These are phyloP conservation scores for Metschnikowia lachancei DNA, from an alignment of 805 yeast genomes.

Conservation along the genomic window DNA sequence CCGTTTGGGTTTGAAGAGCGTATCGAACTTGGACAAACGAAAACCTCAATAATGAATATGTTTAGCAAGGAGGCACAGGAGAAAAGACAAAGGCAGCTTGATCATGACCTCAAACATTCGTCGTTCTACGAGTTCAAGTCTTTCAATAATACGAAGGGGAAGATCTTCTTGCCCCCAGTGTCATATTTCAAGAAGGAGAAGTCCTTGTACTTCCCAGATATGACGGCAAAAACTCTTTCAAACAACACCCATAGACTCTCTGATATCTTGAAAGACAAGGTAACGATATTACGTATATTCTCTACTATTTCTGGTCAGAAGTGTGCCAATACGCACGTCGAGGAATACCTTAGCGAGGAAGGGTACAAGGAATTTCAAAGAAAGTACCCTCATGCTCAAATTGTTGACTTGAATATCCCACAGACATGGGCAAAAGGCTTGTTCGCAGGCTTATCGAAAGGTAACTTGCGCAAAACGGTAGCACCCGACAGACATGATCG, in stretches of 20 bases:
- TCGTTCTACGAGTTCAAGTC: constrained; percentile 45
- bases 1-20: constrained; percentile 39
- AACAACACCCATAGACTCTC: constrained; percentile 37
- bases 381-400: constrained; percentile 55
- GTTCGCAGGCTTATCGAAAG: constrained; percentile 46
- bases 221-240: constrained; percentile 53
- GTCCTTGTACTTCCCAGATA: constrained; percentile 79
- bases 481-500: constrained; percentile 51
- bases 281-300: constrained; percentile 63
- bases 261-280: constrained; percentile 45
- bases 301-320: constrained; percentile 70
- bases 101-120: constrained; percentile 43
- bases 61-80: constrained; percentile 38
- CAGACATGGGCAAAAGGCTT: constrained; percentile 70
- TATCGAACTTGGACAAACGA: constrained; percentile 14
- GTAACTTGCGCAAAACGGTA: constrained; percentile 42
- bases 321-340: constrained; percentile 61
- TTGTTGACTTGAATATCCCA: constrained; percentile 73
- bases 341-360: constrained; percentile 39
- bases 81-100: constrained; percentile 37
- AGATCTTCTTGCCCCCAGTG: constrained; percentile 79
- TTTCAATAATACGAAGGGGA: constrained; percentile 67
- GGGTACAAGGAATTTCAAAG: constrained; percentile 41
- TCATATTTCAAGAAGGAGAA: constrained; percentile 71
- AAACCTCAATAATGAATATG: constrained; percentile 17